Base-by-base conservation (phyloP, 2,329 filamentous ascomycete species). In the Fusarium sp. region DNA sequence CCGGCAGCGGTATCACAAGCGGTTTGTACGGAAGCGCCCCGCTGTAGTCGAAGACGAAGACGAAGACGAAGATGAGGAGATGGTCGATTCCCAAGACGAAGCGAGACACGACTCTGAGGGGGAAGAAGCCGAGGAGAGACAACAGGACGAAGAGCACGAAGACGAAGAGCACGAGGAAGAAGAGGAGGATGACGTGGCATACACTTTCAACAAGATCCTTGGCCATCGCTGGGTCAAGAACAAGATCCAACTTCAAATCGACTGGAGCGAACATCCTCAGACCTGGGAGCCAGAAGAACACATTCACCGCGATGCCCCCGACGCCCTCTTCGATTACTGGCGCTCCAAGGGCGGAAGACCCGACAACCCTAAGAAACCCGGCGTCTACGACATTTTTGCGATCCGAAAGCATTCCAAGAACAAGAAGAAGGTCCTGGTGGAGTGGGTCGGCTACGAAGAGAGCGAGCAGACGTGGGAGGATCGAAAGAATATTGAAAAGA, bases 281-380 rank as follows among this genome's bases (percentile, higher is more conserved):
- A 83, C 81, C 1, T 84, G 82, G 82, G 80, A 82, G 56, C 74
- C 78, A 11, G 82, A 84, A 60, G 67, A 73, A 10, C 75, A 74
- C 38, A 69, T 84, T 20, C 82, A 84, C 55, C 65, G 74, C 29
- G 82, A 84, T 55, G 78, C 76, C 29, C 80, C 75, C 8, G 61
- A 78, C 1, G 68, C 72, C 1, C 77, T 84, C 7, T 76, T 84
- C 22, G 70, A 65, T 5, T 84, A 80, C 68, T 84, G 82, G 82
- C 58, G 76, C 42, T 46, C 49, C 12, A 64, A 75, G 59, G 77
- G 74, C 1, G 82, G 81, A 0, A 80, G 82, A 0, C 82, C 82
- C 14, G 58, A 62, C 1, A 82, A 83, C 59, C 80, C 81, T 1
- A 8, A 60, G 10, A 73, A 81, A 38, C 69, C 79, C 4, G 78